Base-by-base conservation (phyloP, 2,329 filamentous ascomycete species). In the Colletotrichum sp. region DNA sequence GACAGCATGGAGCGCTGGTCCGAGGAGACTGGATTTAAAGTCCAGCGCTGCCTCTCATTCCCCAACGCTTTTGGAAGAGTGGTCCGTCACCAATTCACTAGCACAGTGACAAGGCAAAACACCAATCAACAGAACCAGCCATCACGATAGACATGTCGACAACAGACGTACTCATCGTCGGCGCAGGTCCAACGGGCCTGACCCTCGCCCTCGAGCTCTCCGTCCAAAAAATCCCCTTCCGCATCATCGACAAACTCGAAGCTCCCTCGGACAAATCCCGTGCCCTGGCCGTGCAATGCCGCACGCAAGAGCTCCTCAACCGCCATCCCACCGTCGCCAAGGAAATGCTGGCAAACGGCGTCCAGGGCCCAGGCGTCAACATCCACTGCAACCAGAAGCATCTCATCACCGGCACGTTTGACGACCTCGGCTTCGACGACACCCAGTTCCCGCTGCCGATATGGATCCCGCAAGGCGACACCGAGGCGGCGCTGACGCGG, bases 301-400 rank as follows among this genome's bases (percentile, higher is more conserved):
- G 89, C 10, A 88, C 86, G 2, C 79, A 89, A 10, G 89, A 91
- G 78, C 82, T 90, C 28, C 85, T 90, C 66, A 85, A 85, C 63
- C 88, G 89, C 52, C 85, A 90, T 60, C 81, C 81, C 49, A 77
- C 32, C 49, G 60, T 87, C 36, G 80, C 84, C 9, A 81, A 85
- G 13, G 80, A 81, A 5, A 78, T 89, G 30, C 60, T 88, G 4
- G 75, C 78, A 2, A 79, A 80, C 7, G 87, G 87, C 21, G 84
- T 84, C 62, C 78, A 83, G 21, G 80, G 85, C n/a, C 77, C 78
- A 16, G 86, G 85, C 12, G 81, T 84, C 10, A 84, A 84, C 13
- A 72, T 88, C 15, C 87, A 84, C 71, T 79, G 84, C 68, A 82
- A 85, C 75, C 77, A 80, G 32, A 81, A 82, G 39, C 80, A 80